These are phyloP conservation scores for Lonicera japonica DNA, from an alignment of 129 eudicot species.

Conservation along the genomic window DNA sequence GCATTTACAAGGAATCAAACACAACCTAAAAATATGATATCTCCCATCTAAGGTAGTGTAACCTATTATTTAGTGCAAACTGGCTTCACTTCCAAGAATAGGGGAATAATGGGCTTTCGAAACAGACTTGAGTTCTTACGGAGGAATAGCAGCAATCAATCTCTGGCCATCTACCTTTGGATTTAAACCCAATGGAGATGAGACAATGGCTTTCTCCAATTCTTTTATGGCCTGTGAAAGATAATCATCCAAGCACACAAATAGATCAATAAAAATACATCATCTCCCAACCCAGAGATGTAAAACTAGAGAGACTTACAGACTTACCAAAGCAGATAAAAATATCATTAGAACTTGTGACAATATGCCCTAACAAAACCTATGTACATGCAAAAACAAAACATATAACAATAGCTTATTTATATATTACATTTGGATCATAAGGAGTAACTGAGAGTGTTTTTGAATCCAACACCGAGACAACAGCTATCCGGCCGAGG, in stretches of 20 bases:
- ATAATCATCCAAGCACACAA: background rate
- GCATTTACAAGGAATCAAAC: too few relatives aligned
- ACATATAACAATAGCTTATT: background rate
- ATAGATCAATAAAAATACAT: background rate
- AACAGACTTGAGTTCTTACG: constrained; percentile 48
- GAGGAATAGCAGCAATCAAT: constrained; percentile 71
- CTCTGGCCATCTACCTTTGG: constrained; percentile 68
- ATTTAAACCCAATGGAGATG: constrained; percentile 92
- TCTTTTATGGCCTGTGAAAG: constrained; percentile 69
- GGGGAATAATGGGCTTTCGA: background rate
- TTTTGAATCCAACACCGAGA: constrained; percentile 79
- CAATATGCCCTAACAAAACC: background rate
- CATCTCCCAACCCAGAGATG: background rate
- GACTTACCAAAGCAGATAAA: background rate
- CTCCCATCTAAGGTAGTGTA: too few relatives aligned
- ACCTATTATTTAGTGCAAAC: too few relatives aligned
- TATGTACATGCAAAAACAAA: too few relatives aligned
- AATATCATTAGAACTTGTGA: background rate
- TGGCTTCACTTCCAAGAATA: too few relatives aligned
- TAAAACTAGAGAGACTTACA: constrained; percentile 3
- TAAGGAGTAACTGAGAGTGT: constrained; percentile 77
- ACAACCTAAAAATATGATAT: too few relatives aligned
- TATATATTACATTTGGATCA: constrained; percentile 54
- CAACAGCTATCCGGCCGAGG: constrained; percentile 76
- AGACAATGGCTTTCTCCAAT: constrained; percentile 78